These are phyloP conservation scores for Pseudonitzschia pungens DNA, from an alignment of 108 stramenopile genomes.

Conservation along the genomic window DNA sequence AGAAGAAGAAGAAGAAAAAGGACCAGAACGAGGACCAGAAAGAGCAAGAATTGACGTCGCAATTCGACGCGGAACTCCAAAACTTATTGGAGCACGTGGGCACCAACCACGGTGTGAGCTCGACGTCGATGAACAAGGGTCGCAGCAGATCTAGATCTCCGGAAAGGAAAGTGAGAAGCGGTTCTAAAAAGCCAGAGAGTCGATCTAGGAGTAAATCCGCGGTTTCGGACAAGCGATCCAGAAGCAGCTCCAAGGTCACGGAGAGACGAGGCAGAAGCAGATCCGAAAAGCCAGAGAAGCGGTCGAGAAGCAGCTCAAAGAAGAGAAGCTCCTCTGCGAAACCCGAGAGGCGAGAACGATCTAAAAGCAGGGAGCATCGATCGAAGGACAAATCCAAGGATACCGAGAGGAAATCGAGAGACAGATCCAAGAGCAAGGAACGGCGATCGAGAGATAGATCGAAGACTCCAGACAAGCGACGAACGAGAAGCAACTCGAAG, in stretches of 20 bases:
- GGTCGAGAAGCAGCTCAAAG: neutral
- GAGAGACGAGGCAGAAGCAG: neutral
- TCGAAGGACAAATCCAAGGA: neutral
- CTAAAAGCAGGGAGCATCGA: neutral
- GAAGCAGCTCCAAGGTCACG: neutral
- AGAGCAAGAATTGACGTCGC: neutral
- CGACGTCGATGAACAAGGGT: neutral
- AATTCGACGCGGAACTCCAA: neutral
- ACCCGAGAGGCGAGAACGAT: no score
- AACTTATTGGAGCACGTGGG: neutral
- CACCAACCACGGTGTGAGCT: neutral
- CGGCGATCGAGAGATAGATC: neutral
- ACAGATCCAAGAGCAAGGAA: neutral
- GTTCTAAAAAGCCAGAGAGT: neutral
- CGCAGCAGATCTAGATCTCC: neutral
- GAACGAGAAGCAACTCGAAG: neutral
- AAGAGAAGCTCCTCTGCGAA: neutral
- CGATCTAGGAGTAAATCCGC: neutral
- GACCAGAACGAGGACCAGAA: neutral
- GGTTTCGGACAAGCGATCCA: neutral
- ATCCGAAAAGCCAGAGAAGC: neutral
- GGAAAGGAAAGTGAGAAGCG: neutral
- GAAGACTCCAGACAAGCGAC: neutral
- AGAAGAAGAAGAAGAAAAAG: neutral
- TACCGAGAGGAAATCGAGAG: neutral